Evolutionary conservation across 257 asterid species (phyloP), one percentile per base, ranked within the genome.

Genomic region (Capsicum pubescens): DNA sequence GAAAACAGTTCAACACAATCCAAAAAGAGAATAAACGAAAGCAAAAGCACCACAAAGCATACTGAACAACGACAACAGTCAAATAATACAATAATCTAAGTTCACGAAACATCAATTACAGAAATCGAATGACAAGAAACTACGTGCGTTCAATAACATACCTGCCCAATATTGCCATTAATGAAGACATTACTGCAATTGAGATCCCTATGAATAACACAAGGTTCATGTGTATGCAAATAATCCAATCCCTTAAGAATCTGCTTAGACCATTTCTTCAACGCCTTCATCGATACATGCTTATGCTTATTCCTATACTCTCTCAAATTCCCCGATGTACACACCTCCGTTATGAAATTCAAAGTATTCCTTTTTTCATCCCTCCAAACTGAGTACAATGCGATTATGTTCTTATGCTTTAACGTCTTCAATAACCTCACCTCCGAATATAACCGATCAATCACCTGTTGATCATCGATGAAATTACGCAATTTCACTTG

Each of bases 151-250:
- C 12, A 58, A 83, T 44, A 76, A 36, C 35, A 21, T 32, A 94
- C 97, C 94, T 93, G 97, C 14, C 98, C 98, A 54, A 89, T 82
- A 86, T 94, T 92, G 83, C 98, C 98, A 87, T 94, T 94, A 85
- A 94, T 90, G 91, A 94, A 94, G 74, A 94, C 83, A 71, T 94
- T 94, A 90, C 98, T 94, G 84, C 95, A 93, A 70, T 94, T 94
- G 85, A 94, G 94, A 90, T 94, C 97, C 82, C 97, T 87, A 32
- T 93, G 97, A 52, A 94, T 93, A 55, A 94, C 83, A 52, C 97
- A 94, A 0, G 97, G 98, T 36, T 91, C 93, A 77, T 92, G 94
- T 82, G 91, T 86, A 64, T 94, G 98, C 89, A 94, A 79, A 89
- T 93, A 91, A 44, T 92, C 90, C 92, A 94, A 83, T 7, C 97